Conservation (phyloP, 345 rosid genomes). For the Turritis glabra region DNA sequence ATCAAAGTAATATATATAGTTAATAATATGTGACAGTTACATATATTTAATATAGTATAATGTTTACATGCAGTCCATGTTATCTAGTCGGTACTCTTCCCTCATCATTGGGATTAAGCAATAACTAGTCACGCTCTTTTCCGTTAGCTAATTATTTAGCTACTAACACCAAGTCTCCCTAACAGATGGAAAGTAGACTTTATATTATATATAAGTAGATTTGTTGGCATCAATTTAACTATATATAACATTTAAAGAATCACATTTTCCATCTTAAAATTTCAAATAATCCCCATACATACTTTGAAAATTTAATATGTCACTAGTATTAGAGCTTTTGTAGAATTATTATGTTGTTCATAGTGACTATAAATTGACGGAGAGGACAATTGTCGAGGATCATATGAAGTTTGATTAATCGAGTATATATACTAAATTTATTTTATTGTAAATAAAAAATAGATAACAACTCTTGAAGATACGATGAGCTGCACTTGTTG, state of each 20-base stretch:
- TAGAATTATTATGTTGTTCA: not conserved
- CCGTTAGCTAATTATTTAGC: not conserved
- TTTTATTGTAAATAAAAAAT: not conserved
- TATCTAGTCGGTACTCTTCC: slow-evolving; percentile 13
- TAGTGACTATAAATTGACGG: not conserved
- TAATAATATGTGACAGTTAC: not conserved
- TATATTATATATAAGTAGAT: not conserved
- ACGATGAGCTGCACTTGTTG: slow-evolving; percentile 36
- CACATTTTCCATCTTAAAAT: not conserved
- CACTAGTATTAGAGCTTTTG: not conserved
- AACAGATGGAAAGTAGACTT: slow-evolving; percentile 22
- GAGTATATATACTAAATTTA: not conserved
- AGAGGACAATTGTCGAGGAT: not conserved
- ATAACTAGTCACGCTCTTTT: slow-evolving; percentile 10
- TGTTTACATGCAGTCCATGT: slow-evolving; percentile 13
- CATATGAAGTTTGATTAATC: not conserved
- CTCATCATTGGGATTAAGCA: slow-evolving; percentile 20
- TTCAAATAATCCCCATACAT: not conserved
- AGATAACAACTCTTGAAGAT: slow-evolving; percentile 27
- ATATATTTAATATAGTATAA: too few relatives aligned
- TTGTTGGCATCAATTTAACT: not conserved
- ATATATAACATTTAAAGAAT: not conserved
- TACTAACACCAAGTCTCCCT: slow-evolving; percentile 16
- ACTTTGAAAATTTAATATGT: not conserved
- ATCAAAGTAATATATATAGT: not conserved